Conservation (phyloP, 768 basidiomycete genomes). For the Lepiota venenata region DNA sequence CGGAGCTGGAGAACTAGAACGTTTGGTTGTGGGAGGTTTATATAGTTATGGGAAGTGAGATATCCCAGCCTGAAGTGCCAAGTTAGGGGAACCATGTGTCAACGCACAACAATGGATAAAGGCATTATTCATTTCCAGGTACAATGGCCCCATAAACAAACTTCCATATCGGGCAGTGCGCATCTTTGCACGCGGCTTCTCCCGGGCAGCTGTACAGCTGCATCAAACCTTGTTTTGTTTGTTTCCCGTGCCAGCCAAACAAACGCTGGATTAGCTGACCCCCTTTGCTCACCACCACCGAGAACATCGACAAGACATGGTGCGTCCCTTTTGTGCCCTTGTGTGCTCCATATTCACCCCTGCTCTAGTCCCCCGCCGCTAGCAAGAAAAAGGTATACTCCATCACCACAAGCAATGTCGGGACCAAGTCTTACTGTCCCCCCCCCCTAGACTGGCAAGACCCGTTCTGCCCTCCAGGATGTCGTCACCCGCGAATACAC, state of each 20-base stretch:
- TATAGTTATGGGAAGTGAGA: constrained; percentile 4
- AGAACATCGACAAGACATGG: constrained; percentile 67
- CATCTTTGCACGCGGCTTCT: constrained; percentile 21
- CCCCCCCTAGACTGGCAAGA: constrained; percentile 51
- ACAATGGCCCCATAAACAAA: constrained; percentile 28
- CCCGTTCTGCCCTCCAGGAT: constrained; percentile 94
- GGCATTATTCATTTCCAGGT: constrained; percentile 23
- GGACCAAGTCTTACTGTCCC: not conserved
- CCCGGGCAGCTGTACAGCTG: constrained; percentile 46
- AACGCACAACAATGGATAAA: constrained; percentile 18
- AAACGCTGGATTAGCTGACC: constrained; percentile 18
- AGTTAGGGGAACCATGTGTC: not conserved
- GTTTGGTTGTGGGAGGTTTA: not conserved
- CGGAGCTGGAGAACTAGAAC: constrained; percentile 10
- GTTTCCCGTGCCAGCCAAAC: constrained; percentile 40
- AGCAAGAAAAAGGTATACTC: constrained; percentile 59
- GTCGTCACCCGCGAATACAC: constrained; percentile 99
- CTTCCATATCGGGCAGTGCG: constrained; percentile 14
- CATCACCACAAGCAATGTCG: not conserved
- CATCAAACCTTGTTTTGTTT: constrained; percentile 51
- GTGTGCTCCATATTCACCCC: not conserved
- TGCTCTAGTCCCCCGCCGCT: constrained; percentile 42
- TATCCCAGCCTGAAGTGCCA: not conserved
- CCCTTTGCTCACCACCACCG: constrained; percentile 49
- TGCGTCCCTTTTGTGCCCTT: constrained; percentile 31